Percentiles rank a stretch among this genome's conserved stretches.
Evolutionary conservation across 169 alveolate genomes (phyloP).

Genomic region (Sarcocystis neurona): DNA sequence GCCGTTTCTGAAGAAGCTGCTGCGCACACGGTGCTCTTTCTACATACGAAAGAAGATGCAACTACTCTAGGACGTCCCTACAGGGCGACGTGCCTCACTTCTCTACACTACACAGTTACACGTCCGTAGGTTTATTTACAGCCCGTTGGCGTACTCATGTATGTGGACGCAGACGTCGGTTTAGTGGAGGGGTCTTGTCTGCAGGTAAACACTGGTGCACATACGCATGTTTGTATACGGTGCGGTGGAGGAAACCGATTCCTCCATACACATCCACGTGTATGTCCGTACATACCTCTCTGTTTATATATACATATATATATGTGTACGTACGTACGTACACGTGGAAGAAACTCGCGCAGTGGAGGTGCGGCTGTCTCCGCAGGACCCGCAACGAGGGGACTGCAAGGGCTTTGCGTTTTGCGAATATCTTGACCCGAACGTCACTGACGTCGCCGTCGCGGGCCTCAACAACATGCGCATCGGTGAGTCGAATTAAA

Average conservation of each 20-base stretch:
- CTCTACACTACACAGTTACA: no score
- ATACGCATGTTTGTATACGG: not conserved
- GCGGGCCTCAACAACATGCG: slow-evolving; percentile 20
- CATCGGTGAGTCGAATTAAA: not conserved
- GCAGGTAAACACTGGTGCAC: no score
- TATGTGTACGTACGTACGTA: not conserved
- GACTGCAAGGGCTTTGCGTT: slow-evolving; percentile 45
- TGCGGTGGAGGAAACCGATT: not conserved
- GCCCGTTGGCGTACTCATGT: no score
- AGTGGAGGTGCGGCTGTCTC: not conserved
- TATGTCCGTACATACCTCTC: not conserved
- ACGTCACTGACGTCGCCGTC: slow-evolving; percentile 36
- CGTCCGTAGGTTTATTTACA: no score
- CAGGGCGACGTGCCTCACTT: no score
- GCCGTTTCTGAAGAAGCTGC: no score
- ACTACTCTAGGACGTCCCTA: no score
- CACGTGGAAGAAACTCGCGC: not conserved
- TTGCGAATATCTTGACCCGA: slow-evolving; percentile 36
- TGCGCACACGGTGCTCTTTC: no score
- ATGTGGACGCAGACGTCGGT: no score
- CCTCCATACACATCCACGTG: not conserved
- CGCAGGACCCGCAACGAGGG: slow-evolving; percentile 29
- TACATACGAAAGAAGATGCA: no score
- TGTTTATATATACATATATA: not conserved
- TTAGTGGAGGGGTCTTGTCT: no score